phyloP scores from a whole-genome alignment of 1,284 basidiomycete genomes.

The Erythrobasidium hasegawianum region DNA sequence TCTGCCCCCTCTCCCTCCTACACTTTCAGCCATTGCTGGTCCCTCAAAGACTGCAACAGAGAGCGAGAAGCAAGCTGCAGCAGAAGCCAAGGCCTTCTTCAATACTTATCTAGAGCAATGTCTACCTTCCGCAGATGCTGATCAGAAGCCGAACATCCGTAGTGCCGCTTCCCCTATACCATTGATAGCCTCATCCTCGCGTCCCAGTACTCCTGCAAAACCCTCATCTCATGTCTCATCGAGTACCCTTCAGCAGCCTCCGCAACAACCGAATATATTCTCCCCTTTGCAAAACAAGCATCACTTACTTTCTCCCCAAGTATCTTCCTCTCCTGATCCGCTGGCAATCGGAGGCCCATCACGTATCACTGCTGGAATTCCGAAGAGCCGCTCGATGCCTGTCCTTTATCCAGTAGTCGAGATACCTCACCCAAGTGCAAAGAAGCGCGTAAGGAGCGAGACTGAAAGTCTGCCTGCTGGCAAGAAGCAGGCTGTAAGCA shows the following conservation, averaged over 20 bases:
- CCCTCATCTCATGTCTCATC: not conserved
- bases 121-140: not conserved
- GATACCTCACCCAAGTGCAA: not conserved
- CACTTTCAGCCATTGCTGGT: not conserved
- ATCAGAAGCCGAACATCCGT: not conserved
- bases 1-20: not conserved
- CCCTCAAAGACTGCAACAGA: not conserved
- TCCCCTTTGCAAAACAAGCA: not conserved
- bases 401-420: no score
- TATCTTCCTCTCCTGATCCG: conserved; percentile 27
- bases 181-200: not conserved
- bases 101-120: no score
- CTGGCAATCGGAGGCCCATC: not conserved
- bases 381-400: no score
- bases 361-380: no score
- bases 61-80: not conserved
- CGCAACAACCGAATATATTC: not conserved
- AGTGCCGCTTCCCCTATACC: conserved; percentile 4
- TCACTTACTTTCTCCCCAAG: conserved; percentile 5
- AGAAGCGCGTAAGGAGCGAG: not conserved
- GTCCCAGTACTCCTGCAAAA: not conserved
- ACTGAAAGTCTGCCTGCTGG: not conserved
- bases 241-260: no score
- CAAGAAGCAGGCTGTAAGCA: not conserved
- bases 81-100: not conserved